These are phyloP conservation scores for Ziziphus jujuba DNA, from an alignment of 306 rosid genomes.

Conservation along the genomic window DNA sequence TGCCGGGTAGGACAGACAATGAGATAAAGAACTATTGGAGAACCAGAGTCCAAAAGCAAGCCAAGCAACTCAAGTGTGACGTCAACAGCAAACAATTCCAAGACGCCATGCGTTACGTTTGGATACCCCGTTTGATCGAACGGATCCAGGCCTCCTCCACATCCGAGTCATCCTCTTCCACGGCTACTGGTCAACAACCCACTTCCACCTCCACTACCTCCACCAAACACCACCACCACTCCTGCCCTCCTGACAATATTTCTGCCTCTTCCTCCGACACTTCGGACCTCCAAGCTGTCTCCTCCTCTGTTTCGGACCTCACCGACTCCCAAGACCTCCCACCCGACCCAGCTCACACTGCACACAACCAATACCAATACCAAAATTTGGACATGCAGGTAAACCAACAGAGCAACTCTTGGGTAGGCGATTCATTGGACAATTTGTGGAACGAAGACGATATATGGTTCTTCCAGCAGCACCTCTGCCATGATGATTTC, in stretches of 20 bases:
- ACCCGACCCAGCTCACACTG: constrained; percentile 13
- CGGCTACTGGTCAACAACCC: constrained; percentile 3
- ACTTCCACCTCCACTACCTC: neutral
- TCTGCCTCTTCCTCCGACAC: constrained; percentile 26
- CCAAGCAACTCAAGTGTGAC: constrained; percentile 82
- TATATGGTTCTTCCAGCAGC: constrained; percentile 57
- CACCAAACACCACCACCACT: no score
- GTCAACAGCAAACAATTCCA: constrained; percentile 86
- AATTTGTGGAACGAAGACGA: constrained; percentile 72
- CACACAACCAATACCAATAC: constrained; percentile 9
- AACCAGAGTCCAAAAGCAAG: constrained; percentile 90
- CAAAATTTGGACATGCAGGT: constrained; percentile 15
- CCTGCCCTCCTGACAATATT: constrained; percentile 5
- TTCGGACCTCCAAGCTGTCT: constrained; percentile 22
- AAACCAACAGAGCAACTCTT: constrained; percentile 18
- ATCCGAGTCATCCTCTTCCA: neutral
- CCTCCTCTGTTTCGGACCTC: constrained; percentile 34
- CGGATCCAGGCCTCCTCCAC: constrained; percentile 49
- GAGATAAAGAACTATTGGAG: constrained; percentile 97
- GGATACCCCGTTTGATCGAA: constrained; percentile 91
- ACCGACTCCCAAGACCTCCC: constrained; percentile 15
- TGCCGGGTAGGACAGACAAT: constrained; percentile 92
- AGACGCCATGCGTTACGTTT: constrained; percentile 70
- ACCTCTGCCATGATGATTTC: constrained; percentile 17
- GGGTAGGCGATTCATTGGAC: constrained; percentile 42